Conservation (phyloP, 2,329 filamentous ascomycete species). For the Aspergillus phoenicis region DNA sequence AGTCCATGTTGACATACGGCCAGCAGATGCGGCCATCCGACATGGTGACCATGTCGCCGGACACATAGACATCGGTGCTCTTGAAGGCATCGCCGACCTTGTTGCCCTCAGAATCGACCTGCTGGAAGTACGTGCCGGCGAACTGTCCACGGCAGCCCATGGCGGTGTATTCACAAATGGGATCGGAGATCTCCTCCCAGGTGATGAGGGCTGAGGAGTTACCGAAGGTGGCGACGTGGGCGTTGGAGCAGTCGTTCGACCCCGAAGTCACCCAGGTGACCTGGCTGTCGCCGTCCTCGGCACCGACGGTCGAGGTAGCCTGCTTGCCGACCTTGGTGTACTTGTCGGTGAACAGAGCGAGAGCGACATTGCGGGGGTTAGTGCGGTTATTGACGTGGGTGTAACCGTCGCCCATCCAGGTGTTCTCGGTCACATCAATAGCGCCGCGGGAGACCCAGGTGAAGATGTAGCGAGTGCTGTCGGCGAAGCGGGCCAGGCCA, state of each 20-base stretch:
- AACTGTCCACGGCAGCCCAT: conserved; percentile 64
- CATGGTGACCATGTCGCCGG: conserved; percentile 65
- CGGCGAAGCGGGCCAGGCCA: conserved; percentile 57
- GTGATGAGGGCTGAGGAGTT: conserved; percentile 56
- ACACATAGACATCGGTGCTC: conserved; percentile 59
- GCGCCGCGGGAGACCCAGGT: conserved; percentile 65
- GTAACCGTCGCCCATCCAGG: conserved; percentile 62
- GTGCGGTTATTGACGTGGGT: conserved; percentile 57
- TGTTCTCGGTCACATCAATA: conserved; percentile 56
- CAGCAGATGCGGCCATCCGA: conserved; percentile 61
- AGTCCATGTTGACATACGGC: conserved; percentile 44
- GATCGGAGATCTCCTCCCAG: conserved; percentile 63
- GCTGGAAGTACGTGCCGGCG: conserved; percentile 62
- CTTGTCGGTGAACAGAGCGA: conserved; percentile 61
- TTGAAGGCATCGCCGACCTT: conserved; percentile 56
- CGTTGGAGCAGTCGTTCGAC: conserved; percentile 59
- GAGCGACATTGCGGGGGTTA: conserved; percentile 62
- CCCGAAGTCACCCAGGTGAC: conserved; percentile 62
- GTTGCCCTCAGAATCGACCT: conserved; percentile 55
- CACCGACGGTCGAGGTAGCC: conserved; percentile 58
- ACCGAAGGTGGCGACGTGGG: conserved; percentile 60
- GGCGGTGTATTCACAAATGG: conserved; percentile 58
- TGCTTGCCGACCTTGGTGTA: conserved; percentile 57
- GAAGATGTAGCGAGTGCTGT: conserved; percentile 59
- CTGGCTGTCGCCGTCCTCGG: conserved; percentile 58